phyloP scores from a whole-genome alignment of 805 yeast species.

The Yarrowia divulgata region DNA sequence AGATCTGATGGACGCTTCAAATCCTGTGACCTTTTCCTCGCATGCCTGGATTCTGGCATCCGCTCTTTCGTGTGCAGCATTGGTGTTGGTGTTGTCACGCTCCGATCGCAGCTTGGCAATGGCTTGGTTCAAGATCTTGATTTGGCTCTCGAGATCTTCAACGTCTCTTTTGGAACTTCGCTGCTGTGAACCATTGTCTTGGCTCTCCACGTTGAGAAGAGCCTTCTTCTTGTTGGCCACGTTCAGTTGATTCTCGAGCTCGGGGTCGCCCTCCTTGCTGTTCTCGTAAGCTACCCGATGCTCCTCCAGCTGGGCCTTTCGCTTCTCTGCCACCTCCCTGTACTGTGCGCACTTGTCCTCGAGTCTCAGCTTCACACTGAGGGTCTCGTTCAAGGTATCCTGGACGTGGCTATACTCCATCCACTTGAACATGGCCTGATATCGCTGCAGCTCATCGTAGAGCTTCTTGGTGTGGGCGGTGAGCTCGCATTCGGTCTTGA shows the following conservation, averaged over 20 bases:
- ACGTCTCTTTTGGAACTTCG: background rate
- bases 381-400: background rate
- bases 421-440: slow-evolving; percentile 18
- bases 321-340: background rate
- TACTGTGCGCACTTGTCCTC: slow-evolving; percentile 1
- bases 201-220: background rate
- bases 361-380: background rate
- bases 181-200: background rate
- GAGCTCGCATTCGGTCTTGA: slow-evolving; percentile 15
- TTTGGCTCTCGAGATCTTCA: background rate
- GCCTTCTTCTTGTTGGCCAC: background rate
- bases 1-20: background rate
- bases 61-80: background rate
- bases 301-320: background rate
- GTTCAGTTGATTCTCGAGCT: background rate
- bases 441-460: slow-evolving; percentile 7
- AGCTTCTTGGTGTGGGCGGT: slow-evolving; percentile 15
- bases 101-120: background rate
- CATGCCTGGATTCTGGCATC: background rate
- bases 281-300: background rate
- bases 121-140: background rate
- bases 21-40: background rate
- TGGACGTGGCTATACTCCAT: background rate
- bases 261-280: background rate
- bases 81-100: background rate